Evolutionary conservation across 164 flowering plant genomes (phyloP), one percentile per base, ranked within the genome.

Genomic region (Platanus orientalis): DNA sequence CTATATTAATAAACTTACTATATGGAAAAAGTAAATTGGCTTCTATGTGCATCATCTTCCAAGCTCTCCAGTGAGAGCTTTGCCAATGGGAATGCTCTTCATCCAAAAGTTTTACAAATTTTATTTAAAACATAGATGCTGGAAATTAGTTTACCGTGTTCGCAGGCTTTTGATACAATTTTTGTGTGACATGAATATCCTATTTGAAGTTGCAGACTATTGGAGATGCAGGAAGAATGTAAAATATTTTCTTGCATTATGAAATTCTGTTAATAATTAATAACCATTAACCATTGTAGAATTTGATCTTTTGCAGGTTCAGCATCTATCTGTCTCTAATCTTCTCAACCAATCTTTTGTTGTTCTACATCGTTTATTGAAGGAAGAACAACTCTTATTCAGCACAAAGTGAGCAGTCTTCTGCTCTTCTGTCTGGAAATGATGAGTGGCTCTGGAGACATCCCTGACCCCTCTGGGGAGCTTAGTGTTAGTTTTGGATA

Each of bases 401-500:
- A 50, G n/a, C 26, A 26, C 40, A 30, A 19, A 60, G 58, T 63
- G 59, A 65, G 27, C 52, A 29, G 36, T 40, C 28, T 53, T 16
- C 45, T 25, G 29, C 29, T 10, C 53, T 25, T 25, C 21, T 49
- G 40, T 44, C 42, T 58, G 52, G 61, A 62, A 52, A 39, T 36
- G 53, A 62, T 62, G 71, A 52, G 60, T 21, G 61, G 24, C 30
- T 59, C 69, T 56, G 63, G 60, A 20, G 66, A 62, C 4, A 40
- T 26, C 47, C 32, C 58, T 3, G 60, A 50, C 28, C 59, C 72
- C 32, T 40, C 60, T 45, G 63, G 63, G 9, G 76, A 73, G 39
- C 76, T 73, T 40, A 64, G 69, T 65, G 70, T 73, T 50, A 73
- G 76, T 61, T 73, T 73, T 65, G 76, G 72, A 7, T 73, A 73